Evolutionary conservation across 768 basidiomycete species (phyloP).

Genomic region (Trametes cingulata): DNA sequence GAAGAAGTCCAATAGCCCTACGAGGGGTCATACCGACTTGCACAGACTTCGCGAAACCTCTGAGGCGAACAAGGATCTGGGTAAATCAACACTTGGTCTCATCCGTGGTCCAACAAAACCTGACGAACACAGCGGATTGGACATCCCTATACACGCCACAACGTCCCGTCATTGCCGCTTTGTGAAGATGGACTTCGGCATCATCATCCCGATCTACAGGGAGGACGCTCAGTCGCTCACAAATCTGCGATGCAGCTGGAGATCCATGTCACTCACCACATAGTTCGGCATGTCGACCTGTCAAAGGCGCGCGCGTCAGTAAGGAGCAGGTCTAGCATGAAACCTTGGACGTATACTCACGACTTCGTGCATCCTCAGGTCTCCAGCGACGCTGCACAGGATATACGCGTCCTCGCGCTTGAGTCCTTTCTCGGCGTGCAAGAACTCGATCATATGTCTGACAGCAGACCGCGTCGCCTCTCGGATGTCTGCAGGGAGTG

Average conservation of each 20-base stretch:
- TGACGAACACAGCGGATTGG: too few species aligned
- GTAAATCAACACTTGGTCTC: too few species aligned
- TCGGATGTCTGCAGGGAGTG: slow-evolving; percentile 41
- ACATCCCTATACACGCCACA: too few species aligned
- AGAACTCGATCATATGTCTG: slow-evolving; percentile 56
- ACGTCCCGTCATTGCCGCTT: too few species aligned
- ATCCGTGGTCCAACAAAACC: too few species aligned
- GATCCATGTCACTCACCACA: slow-evolving; percentile 41
- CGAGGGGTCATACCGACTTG: too few species aligned
- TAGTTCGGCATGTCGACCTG: slow-evolving; percentile 71
- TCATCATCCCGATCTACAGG: slow-evolving; percentile 57
- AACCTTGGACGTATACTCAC: slow-evolving; percentile 31
- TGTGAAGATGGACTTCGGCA: slow-evolving; percentile 46
- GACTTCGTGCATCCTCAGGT: slow-evolving; percentile 64
- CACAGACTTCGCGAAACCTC: too few species aligned
- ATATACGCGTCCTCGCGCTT: slow-evolving; percentile 56
- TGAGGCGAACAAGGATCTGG: too few species aligned
- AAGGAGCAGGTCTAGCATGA: background rate
- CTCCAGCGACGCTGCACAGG: slow-evolving; percentile 60
- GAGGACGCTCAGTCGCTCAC: background rate
- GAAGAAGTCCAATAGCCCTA: too few species aligned
- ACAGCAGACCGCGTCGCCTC: slow-evolving; percentile 58
- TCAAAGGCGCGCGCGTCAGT: background rate
- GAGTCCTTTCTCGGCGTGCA: slow-evolving; percentile 46
- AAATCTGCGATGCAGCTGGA: background rate